Conservation (phyloP, 352 stramenopile genomes). For the Blastocystis sp. region DNA sequence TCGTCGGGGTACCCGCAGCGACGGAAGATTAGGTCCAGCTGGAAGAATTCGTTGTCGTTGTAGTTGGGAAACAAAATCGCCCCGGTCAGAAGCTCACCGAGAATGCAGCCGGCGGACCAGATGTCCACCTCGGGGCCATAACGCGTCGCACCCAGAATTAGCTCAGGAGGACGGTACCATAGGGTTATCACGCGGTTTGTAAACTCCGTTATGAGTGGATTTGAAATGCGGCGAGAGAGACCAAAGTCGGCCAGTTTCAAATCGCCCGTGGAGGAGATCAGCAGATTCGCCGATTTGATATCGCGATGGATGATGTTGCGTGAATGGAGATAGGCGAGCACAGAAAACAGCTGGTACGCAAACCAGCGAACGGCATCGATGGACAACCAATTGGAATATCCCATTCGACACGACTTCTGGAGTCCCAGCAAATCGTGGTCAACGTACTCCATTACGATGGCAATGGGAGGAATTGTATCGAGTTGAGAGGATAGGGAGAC, state of each 20-base stretch:
- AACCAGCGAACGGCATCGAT: slow-evolving; percentile 32
- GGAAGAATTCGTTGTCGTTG: slow-evolving; percentile 87
- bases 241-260: slow-evolving; percentile 59
- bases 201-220: slow-evolving; percentile 78
- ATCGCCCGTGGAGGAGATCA: slow-evolving; percentile 57
- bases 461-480: slow-evolving; percentile 7
- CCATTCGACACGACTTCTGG: not conserved
- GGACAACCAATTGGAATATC: slow-evolving; percentile 41
- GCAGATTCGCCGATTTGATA: slow-evolving; percentile 60
- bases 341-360: slow-evolving; percentile 54
- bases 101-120: slow-evolving; percentile 92
- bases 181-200: slow-evolving; percentile 88
- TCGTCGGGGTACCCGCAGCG: slow-evolving; percentile 31
- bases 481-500: not conserved
- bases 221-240: slow-evolving; percentile 72
- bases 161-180: slow-evolving; percentile 87
- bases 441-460: slow-evolving; percentile 60
- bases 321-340: slow-evolving; percentile 33
- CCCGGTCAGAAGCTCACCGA: slow-evolving; percentile 88
- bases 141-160: slow-evolving; percentile 82
- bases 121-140: slow-evolving; percentile 93
- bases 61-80: slow-evolving; percentile 83
- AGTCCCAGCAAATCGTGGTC: slow-evolving; percentile 71
- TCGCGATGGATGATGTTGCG: slow-evolving; percentile 43
- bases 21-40: slow-evolving; percentile 90